Percentiles rank a stretch among this genome's conserved stretches.
These are phyloP conservation scores for Lagenidium sp. DNA, from an alignment of 352 stramenopile species.

Conservation along the genomic window DNA sequence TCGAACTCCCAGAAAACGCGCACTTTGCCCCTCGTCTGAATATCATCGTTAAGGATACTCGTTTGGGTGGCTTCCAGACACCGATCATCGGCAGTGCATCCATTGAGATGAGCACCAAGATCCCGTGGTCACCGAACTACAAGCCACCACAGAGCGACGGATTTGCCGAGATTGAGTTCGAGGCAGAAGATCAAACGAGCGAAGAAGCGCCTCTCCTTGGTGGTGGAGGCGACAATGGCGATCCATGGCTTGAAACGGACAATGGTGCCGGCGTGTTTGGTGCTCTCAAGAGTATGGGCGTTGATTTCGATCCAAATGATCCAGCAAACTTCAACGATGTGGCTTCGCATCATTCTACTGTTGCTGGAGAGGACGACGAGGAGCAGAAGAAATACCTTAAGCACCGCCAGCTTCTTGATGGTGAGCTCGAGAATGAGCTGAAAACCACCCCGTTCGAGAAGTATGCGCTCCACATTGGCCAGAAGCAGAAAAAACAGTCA, in stretches of 20 bases:
- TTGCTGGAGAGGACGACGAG: constrained; percentile 55
- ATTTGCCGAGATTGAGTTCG: constrained; percentile 60
- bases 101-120: constrained; percentile 79
- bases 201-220: constrained; percentile 48
- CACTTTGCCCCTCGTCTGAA: constrained; percentile 86
- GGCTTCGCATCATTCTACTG: constrained; percentile 41
- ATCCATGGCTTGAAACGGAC: constrained; percentile 34
- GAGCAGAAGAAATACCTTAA: constrained; percentile 72
- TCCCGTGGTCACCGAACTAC: constrained; percentile 78
- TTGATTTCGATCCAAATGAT: constrained; percentile 60
- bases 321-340: constrained; percentile 36
- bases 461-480: constrained; percentile 74
- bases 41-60: constrained; percentile 86
- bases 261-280: constrained; percentile 82
- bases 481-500: constrained; percentile 67
- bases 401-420: constrained; percentile 57
- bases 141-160: constrained; percentile 50
- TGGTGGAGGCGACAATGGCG: constrained; percentile 11
- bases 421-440: constrained; percentile 59
- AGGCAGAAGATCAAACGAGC: constrained; percentile 40
- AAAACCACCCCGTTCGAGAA: constrained; percentile 86
- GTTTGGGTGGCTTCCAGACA: constrained; percentile 77
- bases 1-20: constrained; percentile 82
- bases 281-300: constrained; percentile 76
- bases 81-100: constrained; percentile 79